These are phyloP conservation scores for Cystobasidium sp. DNA, from an alignment of 1,284 basidiomycete species.

Conservation along the genomic window DNA sequence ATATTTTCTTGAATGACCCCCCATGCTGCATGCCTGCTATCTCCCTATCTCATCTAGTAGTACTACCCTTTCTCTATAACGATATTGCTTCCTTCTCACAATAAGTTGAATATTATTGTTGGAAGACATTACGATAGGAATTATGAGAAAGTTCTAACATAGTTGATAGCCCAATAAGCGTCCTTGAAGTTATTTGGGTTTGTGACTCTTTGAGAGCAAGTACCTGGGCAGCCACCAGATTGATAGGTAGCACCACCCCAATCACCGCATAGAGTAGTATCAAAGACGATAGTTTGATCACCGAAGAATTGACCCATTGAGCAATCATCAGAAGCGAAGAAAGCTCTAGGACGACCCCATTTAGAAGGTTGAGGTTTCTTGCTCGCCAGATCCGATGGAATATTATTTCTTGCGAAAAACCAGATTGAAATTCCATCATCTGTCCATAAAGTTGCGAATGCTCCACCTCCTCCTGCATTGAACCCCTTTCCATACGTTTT, in stretches of 20 bases:
- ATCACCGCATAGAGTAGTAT: slow-evolving; percentile 77
- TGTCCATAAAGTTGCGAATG: slow-evolving; percentile 75
- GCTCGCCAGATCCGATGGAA: slow-evolving; percentile 71
- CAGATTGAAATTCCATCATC: slow-evolving; percentile 72
- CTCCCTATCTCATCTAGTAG: too few species aligned
- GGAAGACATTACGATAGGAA: not conserved
- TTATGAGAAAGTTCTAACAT: slow-evolving; percentile 43
- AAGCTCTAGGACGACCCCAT: slow-evolving; percentile 71
- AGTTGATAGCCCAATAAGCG: slow-evolving; percentile 50
- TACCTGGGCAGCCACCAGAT: slow-evolving; percentile 69
- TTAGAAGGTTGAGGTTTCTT: slow-evolving; percentile 44
- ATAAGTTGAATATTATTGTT: too few species aligned
- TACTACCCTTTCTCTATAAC: too few species aligned
- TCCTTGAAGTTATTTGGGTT: slow-evolving; percentile 66
- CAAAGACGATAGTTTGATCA: slow-evolving; percentile 70
- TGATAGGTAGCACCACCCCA: slow-evolving; percentile 74
- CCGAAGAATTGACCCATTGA: slow-evolving; percentile 70
- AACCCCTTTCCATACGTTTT: slow-evolving; percentile 71
- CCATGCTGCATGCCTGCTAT: too few species aligned
- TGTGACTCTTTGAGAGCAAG: slow-evolving; percentile 68
- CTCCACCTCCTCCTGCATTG: slow-evolving; percentile 73
- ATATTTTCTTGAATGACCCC: too few species aligned
- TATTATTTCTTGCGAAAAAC: slow-evolving; percentile 62
- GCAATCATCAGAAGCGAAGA: slow-evolving; percentile 68
- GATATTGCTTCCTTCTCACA: too few species aligned